Evolutionary conservation across 2,329 filamentous ascomycete genomes (phyloP).

Genomic region (Orbilia blumenaviensis): DNA sequence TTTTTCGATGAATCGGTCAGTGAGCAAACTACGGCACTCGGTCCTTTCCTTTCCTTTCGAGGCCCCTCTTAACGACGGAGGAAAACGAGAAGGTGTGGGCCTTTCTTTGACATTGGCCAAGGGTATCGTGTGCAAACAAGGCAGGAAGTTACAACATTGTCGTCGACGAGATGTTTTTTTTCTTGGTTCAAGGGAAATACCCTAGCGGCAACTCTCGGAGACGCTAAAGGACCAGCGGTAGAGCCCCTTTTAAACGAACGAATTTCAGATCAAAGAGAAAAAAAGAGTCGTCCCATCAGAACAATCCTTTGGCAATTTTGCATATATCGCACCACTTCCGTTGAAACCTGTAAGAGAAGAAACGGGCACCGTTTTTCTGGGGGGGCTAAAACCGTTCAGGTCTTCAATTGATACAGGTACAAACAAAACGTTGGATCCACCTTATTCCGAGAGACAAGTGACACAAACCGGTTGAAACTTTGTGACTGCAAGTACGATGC

Average conservation of each 20-base stretch:
- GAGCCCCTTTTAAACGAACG: conserved; percentile 49
- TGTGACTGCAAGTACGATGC: conserved; percentile 15
- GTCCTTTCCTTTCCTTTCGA: conserved; percentile 3
- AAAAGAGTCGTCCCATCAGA: conserved; percentile 16
- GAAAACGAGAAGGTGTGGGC: not conserved
- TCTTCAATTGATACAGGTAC: conserved; percentile 6
- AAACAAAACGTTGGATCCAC: not conserved
- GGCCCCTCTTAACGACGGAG: conserved; percentile 21
- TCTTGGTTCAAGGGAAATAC: conserved; percentile 10
- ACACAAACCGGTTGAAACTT: conserved; percentile 33
- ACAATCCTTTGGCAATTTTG: conserved; percentile 33
- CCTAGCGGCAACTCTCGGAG: conserved; percentile 30
- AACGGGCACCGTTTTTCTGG: not conserved
- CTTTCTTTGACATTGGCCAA: conserved; percentile 10
- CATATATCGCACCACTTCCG: not conserved
- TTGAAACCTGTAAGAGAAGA: conserved; percentile 1
- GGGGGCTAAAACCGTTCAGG: not conserved
- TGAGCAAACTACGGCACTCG: not conserved
- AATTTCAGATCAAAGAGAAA: conserved; percentile 28
- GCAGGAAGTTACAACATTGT: not conserved
- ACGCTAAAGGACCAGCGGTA: conserved; percentile 29
- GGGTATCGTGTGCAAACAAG: conserved; percentile 18
- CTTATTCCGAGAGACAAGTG: conserved; percentile 26
- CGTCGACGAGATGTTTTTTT: conserved; percentile 16
- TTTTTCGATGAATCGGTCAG: conserved; percentile 8